Base-by-base conservation (phyloP, 768 basidiomycete species). In the Lactarius vividus region DNA sequence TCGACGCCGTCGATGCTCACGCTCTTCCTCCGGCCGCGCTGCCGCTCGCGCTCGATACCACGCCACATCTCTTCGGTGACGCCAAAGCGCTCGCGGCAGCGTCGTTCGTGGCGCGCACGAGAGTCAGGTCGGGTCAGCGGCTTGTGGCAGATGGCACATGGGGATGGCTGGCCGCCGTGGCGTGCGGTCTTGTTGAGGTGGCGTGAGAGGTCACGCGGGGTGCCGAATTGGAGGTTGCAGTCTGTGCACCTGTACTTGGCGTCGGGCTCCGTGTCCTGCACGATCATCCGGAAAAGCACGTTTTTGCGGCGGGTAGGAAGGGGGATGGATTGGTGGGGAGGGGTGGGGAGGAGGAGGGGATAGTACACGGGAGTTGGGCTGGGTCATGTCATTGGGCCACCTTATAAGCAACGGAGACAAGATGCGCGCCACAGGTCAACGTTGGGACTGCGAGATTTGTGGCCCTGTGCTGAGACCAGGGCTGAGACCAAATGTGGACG, bases 41-140 rank as follows among this genome's bases (percentile, higher is more conserved):
- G 66, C 37, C 66, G 61, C 42, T 62, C 62, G 2, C 62, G 61
- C 33, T 67, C 66, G 15, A 67, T 67, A 11, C 62, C 62, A 8
- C 62, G 66, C 66, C 66, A 67, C 66, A 67, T 67, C 52, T 67
- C 66, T 37, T 67, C 66, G 61, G 66, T 67, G 11, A 67, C 66
- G 15, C 66, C 66, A 61, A 67, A 67, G 57, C 66, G 66, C 57
- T 67, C 66, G n/a, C 66, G 66, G 62, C 66, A 67, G 11, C 66
- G 62, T 39, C 66, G 66, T 33, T 67, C 66, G n/a, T 67, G 66
- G 31, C 66, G 61, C 26, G 66, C 61, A 8, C 66, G 66, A 15
- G 66, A 67, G 26, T 67, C 66, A 4, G 66, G 66, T 35, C 66
- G 57, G 26, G 66, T 67, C 13, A 67, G 28, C 18, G 66, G 66